Conservation (phyloP, 2,329 filamentous ascomycete genomes). For the Epichloe coenophiala region DNA sequence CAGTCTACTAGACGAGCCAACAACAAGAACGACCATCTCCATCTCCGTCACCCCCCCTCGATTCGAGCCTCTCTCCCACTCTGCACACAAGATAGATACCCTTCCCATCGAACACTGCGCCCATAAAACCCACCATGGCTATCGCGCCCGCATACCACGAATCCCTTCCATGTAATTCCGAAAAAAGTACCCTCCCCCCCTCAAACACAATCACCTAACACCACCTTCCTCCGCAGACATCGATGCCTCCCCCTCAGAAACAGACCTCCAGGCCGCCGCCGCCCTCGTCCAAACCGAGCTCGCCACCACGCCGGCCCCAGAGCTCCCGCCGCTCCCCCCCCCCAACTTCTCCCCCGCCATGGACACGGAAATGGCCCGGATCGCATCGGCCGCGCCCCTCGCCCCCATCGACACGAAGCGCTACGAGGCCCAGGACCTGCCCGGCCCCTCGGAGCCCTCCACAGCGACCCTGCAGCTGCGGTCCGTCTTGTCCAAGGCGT, state of each 20-base stretch:
- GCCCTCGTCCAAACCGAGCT: slow-evolving; percentile 55
- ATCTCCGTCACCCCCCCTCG: too few species aligned
- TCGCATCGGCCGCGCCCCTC: slow-evolving; percentile 33
- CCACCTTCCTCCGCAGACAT: slow-evolving; percentile 45
- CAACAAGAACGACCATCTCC: too few species aligned
- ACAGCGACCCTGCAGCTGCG: slow-evolving; percentile 44
- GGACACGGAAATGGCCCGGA: slow-evolving; percentile 26
- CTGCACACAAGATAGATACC: neutral
- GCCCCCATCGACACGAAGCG: slow-evolving; percentile 57
- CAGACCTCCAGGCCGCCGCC: slow-evolving; percentile 52
- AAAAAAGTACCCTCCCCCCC: neutral
- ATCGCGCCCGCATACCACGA: slow-evolving; percentile 45
- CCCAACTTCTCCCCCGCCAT: neutral
- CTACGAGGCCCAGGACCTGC: slow-evolving; percentile 61
- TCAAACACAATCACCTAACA: too few species aligned
- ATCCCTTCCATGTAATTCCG: slow-evolving; percentile 57
- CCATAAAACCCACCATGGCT: slow-evolving; percentile 12
- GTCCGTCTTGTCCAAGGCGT: slow-evolving; percentile 44
- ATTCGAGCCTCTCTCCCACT: too few species aligned
- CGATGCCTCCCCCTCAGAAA: slow-evolving; percentile 54
- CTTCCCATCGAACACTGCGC: neutral
- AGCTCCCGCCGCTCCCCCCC: neutral
- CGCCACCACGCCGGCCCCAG: neutral
- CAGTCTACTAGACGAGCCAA: too few species aligned
- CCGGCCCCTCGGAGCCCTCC: slow-evolving; percentile 13